Evolutionary conservation across 768 basidiomycete genomes (phyloP), one percentile per base, ranked within the genome.

Genomic region (Russula olivacea): DNA sequence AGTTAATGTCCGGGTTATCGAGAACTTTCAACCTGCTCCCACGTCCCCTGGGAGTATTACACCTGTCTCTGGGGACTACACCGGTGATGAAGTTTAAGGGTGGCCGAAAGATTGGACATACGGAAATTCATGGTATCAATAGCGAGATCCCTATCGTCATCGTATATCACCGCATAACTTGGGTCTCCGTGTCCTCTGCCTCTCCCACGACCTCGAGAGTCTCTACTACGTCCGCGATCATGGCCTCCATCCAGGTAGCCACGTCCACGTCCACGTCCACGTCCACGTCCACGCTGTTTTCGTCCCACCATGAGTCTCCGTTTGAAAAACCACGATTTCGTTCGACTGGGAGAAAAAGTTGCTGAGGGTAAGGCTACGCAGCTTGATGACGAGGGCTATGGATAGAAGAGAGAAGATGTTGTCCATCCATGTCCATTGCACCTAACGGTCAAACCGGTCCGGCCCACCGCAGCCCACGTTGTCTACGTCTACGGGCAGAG

Each of bases 181-280:
- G 68, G 68, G 28, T 17, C 25, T 12, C 70, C 68, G 2, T 28
- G 58, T 23, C 58, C 63, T 45, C 54, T 55, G 19, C 47, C 48
- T 12, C 48, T 41, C n/a, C 70, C 52, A n/a, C 68, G 71, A 55
- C 72, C 58, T 0, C 70, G 41, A 41, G 40, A 65, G 17, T 60
- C 45, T 21, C 73, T 68, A 36, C 73, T 68, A 41, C 72, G 65
- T 19, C 71, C 72, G 43, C 71, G 63, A 11, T 59, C 59, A 23
- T 43, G 19, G 49, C 73, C 70, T 43, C 73, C 73, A 62, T 72
- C 67, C 4, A 70, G 57, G 25, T 49, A 49, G 49, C 57, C 61
- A 32, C 32, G 65, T 59, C 67, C 63, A n/a, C 73, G 65, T 59
- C 67, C 36, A 51, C n/a, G n/a, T n/a, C 57, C 61, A 32, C 32